Conservation (phyloP, 2,329 filamentous ascomycete genomes). For the Dothideomycetes sp. region DNA sequence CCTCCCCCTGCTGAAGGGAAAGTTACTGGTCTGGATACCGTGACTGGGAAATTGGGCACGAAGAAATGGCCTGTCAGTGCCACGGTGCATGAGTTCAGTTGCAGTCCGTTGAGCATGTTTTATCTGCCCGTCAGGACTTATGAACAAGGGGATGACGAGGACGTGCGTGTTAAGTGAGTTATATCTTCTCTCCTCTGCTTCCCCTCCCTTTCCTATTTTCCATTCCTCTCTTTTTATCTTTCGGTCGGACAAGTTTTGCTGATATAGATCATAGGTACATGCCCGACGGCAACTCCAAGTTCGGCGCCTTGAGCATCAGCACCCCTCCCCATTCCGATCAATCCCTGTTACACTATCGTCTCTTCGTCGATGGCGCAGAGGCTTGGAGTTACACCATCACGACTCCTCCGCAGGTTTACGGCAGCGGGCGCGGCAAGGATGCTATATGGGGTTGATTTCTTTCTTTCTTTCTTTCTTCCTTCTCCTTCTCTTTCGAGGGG, state of each 20-base stretch:
- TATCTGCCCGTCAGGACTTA: slow-evolving; percentile 82
- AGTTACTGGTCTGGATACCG: slow-evolving; percentile 20
- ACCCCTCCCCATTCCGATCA: slow-evolving; percentile 54
- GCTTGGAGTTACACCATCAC: slow-evolving; percentile 56
- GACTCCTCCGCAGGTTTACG: slow-evolving; percentile 33
- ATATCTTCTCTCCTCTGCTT: not conserved
- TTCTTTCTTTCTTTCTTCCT: not conserved
- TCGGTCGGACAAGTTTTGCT: not conserved
- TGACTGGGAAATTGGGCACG: slow-evolving; percentile 10
- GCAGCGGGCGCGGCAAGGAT: slow-evolving; percentile 35
- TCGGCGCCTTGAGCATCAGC: slow-evolving; percentile 73
- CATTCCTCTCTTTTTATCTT: not conserved
- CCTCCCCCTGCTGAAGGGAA: slow-evolving; percentile 48
- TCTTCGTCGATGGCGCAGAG: slow-evolving; percentile 75
- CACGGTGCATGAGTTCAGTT: slow-evolving; percentile 82
- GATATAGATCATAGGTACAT: slow-evolving; percentile 50
- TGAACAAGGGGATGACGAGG: slow-evolving; percentile 67
- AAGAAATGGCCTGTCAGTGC: slow-evolving; percentile 50
- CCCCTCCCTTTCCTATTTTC: not conserved
- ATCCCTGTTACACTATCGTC: slow-evolving; percentile 67
- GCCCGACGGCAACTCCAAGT: slow-evolving; percentile 79
- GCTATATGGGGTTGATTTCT: slow-evolving; percentile 35
- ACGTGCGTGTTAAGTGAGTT: slow-evolving; percentile 73
- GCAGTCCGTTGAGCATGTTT: slow-evolving; percentile 87
- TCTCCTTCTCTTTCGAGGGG: no score